Evolutionary conservation across 306 rosid genomes (phyloP).

Genomic region (Spatholobus suberectus): DNA sequence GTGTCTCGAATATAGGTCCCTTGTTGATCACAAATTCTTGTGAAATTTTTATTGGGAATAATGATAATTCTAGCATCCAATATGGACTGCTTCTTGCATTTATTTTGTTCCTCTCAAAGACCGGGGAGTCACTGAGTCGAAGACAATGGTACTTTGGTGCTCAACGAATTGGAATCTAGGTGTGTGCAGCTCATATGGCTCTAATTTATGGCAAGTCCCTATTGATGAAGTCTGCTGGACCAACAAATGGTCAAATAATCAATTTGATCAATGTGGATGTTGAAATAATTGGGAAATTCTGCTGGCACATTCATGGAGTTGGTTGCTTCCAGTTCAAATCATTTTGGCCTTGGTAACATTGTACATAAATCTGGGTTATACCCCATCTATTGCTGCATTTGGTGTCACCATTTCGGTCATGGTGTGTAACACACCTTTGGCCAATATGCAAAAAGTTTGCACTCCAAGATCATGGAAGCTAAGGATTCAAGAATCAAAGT

Average conservation of each 20-base stretch:
- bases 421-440: conserved; percentile 88
- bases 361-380: conserved; percentile 71
- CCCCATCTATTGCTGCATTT: conserved; percentile 79
- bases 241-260: conserved; percentile 64
- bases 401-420: conserved; percentile 75
- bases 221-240: conserved; percentile 56
- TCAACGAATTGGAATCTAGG: conserved; percentile 68
- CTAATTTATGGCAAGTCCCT: conserved; percentile 64
- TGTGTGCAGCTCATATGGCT: conserved; percentile 74
- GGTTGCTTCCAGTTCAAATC: conserved; percentile 93
- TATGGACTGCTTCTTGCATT: conserved; percentile 76
- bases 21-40: conserved; percentile 75
- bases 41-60: conserved; percentile 60
- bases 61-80: conserved; percentile 53
- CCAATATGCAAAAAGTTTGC: conserved; percentile 73
- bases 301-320: conserved; percentile 81
- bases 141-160: conserved; percentile 97
- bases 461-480: conserved; percentile 90
- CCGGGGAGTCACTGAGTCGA: conserved; percentile 78
- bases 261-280: conserved; percentile 84
- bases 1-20: conserved; percentile 83
- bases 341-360: conserved; percentile 74
- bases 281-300: conserved; percentile 87
- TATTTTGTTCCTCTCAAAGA: conserved; percentile 79
- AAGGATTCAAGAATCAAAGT: conserved; percentile 81